Evolutionary conservation across 2,329 filamentous ascomycete genomes (phyloP), one percentile per base, ranked within the genome.

Genomic region (Fusarium torreyae): DNA sequence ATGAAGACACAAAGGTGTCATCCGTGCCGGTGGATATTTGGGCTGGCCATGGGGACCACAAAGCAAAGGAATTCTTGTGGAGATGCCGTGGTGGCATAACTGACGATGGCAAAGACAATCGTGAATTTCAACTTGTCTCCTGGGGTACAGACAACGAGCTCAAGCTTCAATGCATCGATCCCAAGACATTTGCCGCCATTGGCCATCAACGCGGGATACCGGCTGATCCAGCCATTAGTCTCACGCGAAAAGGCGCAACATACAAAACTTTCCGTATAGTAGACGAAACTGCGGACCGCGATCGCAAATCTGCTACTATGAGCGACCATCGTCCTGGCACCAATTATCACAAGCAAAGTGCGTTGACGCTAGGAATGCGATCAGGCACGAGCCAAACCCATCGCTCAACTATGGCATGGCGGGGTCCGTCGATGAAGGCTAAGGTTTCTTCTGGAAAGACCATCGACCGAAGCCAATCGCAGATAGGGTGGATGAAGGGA

Each of bases 11-110:
- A 2, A 84, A 88, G 57, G 77, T 77, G 17, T 70, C 81, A 4
- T 81, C 81, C 7, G 77, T 83, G 8, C 87, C 89, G 9, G 85
- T 88, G 1, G 83, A 83, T 9, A 82, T 88, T 10, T 91, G 92
- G 61, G 80, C 83, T 1, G 89, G 88, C 1, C 89, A 91, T 70
- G 86, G 86, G 20, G 85, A 85, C 48, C 84, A 89, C 71, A 90
- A 94, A 75, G 94, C 93, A 31, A 97, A 96, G 75, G 94, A 98
- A 74, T 98, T 98, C 65, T 81, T 98, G 13, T 98, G 94, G 94
- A 88, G 94, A 77, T 88, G 89, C 48, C 89, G 94, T 57, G 94
- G 94, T 38, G 81, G 81, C 17, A 84, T 91, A 20, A 86, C 87
- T 18, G 86, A 88, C 17, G 88, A 93, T 55, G 86, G 87, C n/a